Percentiles rank a stretch among this genome's conserved stretches.
phyloP scores from a whole-genome alignment of 1,284 basidiomycete species.

The Xerocomus amazonicus region DNA sequence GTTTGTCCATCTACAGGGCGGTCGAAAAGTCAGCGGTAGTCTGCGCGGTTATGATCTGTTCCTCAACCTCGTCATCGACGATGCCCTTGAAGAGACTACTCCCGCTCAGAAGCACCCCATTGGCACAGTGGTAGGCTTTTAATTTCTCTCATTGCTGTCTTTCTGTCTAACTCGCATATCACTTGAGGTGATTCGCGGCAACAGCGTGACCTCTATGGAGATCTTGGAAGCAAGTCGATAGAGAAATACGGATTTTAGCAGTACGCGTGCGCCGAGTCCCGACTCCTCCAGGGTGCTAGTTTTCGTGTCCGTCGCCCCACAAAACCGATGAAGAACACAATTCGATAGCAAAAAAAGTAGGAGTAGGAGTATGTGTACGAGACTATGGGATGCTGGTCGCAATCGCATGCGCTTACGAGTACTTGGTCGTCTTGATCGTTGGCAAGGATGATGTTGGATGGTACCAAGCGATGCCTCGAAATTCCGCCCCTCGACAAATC shows the following conservation, averaged over 20 bases:
- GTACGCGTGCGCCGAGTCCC: background rate
- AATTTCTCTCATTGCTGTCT: background rate
- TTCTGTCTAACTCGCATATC: conserved; percentile 11
- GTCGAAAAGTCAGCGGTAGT: conserved; percentile 93
- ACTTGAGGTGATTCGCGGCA: conserved; percentile 85
- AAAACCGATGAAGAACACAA: too few species aligned
- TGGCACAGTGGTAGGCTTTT: conserved; percentile 78
- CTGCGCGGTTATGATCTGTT: conserved; percentile 98
- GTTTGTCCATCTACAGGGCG: conserved; percentile 93
- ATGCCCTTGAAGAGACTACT: conserved; percentile 88
- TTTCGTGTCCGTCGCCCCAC: too few species aligned
- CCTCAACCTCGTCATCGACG: conserved; percentile 96
- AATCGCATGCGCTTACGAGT: too few species aligned
- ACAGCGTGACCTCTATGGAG: conserved; percentile 92
- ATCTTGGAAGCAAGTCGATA: conserved; percentile 65
- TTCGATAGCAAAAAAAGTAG: too few species aligned
- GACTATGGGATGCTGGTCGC: too few species aligned
- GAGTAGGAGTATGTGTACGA: too few species aligned
- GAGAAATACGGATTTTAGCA: background rate
- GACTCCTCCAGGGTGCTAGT: too few species aligned
- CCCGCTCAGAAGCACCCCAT: conserved; percentile 88
- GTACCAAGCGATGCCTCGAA: too few species aligned
- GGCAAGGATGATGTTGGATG: too few species aligned
- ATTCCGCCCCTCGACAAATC: too few species aligned
- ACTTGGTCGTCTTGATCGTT: too few species aligned